Evolutionary conservation across 192 early-diverging fungal genomes (phyloP), one percentile per base, ranked within the genome.

Genomic region (Phlyctochytrium arcticum): DNA sequence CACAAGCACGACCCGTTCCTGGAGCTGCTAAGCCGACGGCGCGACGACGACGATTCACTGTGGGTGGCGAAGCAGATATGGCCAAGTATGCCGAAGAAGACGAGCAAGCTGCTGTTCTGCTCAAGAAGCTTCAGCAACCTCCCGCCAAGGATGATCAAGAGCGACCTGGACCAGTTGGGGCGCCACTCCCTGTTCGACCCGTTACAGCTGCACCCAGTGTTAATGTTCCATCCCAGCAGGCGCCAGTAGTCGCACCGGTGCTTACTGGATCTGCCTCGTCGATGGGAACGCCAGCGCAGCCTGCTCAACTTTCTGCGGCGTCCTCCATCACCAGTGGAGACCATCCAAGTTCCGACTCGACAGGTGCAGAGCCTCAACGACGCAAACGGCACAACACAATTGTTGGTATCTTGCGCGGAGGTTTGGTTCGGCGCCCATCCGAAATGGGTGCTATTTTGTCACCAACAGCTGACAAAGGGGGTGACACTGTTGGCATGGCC

Each of bases 371-470:
- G 21, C 33, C 70, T 4, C 50, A 57, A 34, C 59, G 62, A n/a
- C 62, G 82, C 23, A 82, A 85, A 58, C 75, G 80, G n/a, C 74
- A 76, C 50, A 80, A 71, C 46, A 83, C 83, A 2, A 85, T 85
- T 66, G 78, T 77, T 19, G 83, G 83, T 17, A 72, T 85, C 26
- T 57, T 85, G 32, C 64, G 77, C n/a, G 70, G 57, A 29, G 42
- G 60, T 2, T 54, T 83, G 10, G 54, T 50, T 4, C 78, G 81
- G n/a, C 69, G 80, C 19, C 78, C 62, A 4, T 77, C 74, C 0
- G 79, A 81, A 46, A 57, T 72, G 15, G 54, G 54, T 6, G 56
- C 36, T 34, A 51, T 46, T 32, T 58, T 46, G 7, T 67, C 65
- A 6, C 65, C 65, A 29, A 46, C 48, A 5, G 33, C 70, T 15